Evolutionary conservation across 306 rosid genomes (phyloP).

Genomic region (Crataegus laevigata): DNA sequence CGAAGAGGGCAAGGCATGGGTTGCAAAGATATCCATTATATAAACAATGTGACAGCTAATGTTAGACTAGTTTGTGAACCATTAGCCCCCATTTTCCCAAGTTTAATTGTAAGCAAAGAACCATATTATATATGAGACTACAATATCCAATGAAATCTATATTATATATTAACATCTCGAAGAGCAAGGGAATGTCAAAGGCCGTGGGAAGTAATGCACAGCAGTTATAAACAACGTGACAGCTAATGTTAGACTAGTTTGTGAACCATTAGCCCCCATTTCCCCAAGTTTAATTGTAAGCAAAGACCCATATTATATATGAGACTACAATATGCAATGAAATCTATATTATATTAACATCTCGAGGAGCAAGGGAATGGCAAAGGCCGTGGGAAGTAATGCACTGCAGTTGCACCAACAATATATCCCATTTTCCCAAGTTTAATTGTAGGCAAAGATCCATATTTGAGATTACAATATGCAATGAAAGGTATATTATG

Average conservation of each 20-base stretch:
- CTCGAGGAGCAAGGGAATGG: conserved; percentile 25
- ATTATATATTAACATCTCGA: conserved; percentile 17
- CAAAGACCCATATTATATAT: not conserved
- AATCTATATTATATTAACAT: not conserved
- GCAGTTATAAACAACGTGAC: conserved; percentile 20
- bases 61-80: not conserved
- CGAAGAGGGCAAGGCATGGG: conserved; percentile 36
- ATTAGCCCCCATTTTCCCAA: not conserved
- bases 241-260: conserved; percentile 14
- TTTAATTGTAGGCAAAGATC: not conserved
- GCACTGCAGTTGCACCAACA: not conserved
- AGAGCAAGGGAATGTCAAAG: conserved; percentile 19
- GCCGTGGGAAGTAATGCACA: not conserved
- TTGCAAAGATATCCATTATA: conserved; percentile 5
- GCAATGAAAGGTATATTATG: not conserved
- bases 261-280: not conserved
- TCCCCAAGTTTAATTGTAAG: not conserved
- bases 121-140: too few species aligned
- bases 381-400: not conserved
- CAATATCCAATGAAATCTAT: too few species aligned
- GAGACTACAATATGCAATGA: too few species aligned
- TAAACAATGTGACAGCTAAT: conserved; percentile 29
- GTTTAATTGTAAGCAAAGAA: not conserved
- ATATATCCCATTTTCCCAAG: not conserved
- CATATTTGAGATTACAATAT: not conserved